Percentiles rank a stretch among this genome's conserved stretches.
phyloP scores from a whole-genome alignment of 768 basidiomycete genomes.

The Pisolithus microcarpus region DNA sequence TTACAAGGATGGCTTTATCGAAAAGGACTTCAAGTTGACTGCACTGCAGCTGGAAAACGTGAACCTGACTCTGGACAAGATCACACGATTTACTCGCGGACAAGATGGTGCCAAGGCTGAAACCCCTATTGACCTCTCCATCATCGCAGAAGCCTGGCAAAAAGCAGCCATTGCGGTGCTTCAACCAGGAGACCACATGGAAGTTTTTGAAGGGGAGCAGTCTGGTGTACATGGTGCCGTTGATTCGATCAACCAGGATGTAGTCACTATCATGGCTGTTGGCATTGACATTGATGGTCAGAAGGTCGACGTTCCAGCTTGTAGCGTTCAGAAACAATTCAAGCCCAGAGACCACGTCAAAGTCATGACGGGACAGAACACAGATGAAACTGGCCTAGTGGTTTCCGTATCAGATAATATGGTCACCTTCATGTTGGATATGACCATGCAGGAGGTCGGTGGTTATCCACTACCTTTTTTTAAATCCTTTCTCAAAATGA shows the following conservation, averaged over 20 bases:
- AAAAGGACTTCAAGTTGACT: conserved; percentile 88
- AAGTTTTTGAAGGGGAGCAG: conserved; percentile 96
- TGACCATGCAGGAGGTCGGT: conserved; percentile 88
- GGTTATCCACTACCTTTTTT: neutral
- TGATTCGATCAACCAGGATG: conserved; percentile 80
- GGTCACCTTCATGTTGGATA: conserved; percentile 94
- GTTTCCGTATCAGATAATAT: conserved; percentile 86
- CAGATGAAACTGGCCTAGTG: conserved; percentile 93
- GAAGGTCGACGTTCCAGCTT: conserved; percentile 77
- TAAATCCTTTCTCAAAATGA: conserved; percentile 2
- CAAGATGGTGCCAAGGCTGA: conserved; percentile 61
- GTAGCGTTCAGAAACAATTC: conserved; percentile 90
- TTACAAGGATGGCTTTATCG: conserved; percentile 90
- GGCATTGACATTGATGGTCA: conserved; percentile 83
- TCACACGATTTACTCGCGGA: too few relatives aligned
- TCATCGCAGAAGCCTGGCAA: conserved; percentile 87
- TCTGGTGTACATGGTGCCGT: conserved; percentile 88
- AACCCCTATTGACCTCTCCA: conserved; percentile 73
- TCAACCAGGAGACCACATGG: conserved; percentile 97
- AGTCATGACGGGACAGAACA: conserved; percentile 92
- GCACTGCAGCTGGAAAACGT: conserved; percentile 80
- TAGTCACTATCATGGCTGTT: conserved; percentile 75
- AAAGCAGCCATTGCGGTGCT: conserved; percentile 89
- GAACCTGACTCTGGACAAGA: too few relatives aligned
- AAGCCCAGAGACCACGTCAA: conserved; percentile 98